These are phyloP conservation scores for Ustilago trichophora DNA, from an alignment of 1,284 basidiomycete genomes.

Conservation along the genomic window DNA sequence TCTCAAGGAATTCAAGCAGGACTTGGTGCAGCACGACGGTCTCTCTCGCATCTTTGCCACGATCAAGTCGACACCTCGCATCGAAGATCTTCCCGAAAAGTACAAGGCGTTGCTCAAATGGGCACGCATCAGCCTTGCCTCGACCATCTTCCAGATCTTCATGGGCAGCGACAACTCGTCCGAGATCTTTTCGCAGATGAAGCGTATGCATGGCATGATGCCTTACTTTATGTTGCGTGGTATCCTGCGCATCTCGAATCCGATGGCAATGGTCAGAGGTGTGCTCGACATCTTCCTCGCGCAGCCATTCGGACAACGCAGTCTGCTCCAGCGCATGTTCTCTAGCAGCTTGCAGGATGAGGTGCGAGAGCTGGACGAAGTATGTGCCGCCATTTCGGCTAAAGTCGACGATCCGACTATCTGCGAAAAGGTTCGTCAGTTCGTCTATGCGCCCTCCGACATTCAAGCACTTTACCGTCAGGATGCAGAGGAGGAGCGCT, in stretches of 20 bases:
- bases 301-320: slow-evolving; percentile 91
- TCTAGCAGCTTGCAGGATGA: slow-evolving; percentile 90
- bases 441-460: slow-evolving; percentile 85
- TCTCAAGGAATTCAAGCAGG: slow-evolving; percentile 87
- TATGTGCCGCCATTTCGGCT: slow-evolving; percentile 83
- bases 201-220: slow-evolving; percentile 94
- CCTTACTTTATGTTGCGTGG: slow-evolving; percentile 96
- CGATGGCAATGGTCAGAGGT: slow-evolving; percentile 91
- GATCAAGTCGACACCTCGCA: slow-evolving; percentile 82
- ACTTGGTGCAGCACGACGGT: slow-evolving; percentile 79
- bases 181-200: slow-evolving; percentile 84
- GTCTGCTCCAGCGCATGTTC: slow-evolving; percentile 85
- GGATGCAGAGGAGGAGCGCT: slow-evolving; percentile 72
- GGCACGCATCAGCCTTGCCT: slow-evolving; percentile 86
- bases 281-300: slow-evolving; percentile 96
- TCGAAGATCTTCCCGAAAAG: slow-evolving; percentile 81
- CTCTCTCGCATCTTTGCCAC: slow-evolving; percentile 85
- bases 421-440: slow-evolving; percentile 86
- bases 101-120: slow-evolving; percentile 92
- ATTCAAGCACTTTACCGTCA: slow-evolving; percentile 74
- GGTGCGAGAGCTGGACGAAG: slow-evolving; percentile 80
- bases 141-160: slow-evolving; percentile 93
- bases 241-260: slow-evolving; percentile 91
- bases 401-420: slow-evolving; percentile 88
- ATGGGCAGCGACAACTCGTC: slow-evolving; percentile 92